phyloP scores from a whole-genome alignment of 164 flowering plant species.

The Saururus chinensis region DNA sequence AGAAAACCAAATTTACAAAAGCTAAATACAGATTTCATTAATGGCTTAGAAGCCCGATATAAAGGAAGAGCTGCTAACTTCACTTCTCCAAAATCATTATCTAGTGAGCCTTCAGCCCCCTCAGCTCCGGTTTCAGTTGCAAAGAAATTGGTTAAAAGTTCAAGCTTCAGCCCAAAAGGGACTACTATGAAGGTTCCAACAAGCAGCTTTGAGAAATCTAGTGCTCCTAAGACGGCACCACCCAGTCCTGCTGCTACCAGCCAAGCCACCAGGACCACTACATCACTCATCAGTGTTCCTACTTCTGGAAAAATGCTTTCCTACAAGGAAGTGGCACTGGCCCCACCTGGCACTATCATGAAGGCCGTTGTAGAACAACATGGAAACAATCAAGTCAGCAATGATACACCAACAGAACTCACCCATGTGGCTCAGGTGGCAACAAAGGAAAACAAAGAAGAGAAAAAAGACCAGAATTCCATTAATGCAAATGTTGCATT shows the following conservation, averaged over 20 bases:
- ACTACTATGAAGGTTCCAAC: conserved; percentile 16
- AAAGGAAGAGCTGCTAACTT: conserved; percentile 16
- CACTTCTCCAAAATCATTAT: conserved; percentile 14
- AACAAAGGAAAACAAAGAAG: conserved; percentile 11
- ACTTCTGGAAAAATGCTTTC: conserved; percentile 64
- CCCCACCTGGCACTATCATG: conserved; percentile 73
- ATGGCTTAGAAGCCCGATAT: conserved; percentile 19
- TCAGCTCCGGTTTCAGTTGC: conserved; percentile 16
- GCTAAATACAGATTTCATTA: conserved; percentile 24
- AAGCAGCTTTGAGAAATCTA: conserved; percentile 28
- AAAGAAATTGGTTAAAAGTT: conserved; percentile 26
- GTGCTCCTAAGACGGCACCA: conserved; percentile 41
- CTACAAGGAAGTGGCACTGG: conserved; percentile 82
- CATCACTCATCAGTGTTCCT: conserved; percentile 39
- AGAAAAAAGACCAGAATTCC: conserved; percentile 15
- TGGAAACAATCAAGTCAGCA: conserved; percentile 15
- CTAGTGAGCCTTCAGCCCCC: conserved; percentile 15
- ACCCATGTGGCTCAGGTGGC: conserved; percentile 13
- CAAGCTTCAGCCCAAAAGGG: conserved; percentile 18
- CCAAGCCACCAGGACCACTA: conserved; percentile 29
- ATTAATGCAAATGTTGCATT: conserved; percentile 10
- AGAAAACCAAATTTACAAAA: conserved; percentile 39
- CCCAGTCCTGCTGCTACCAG: conserved; percentile 37
- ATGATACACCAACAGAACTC: conserved; percentile 18
- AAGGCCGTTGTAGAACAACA: conserved; percentile 41